Conservation (phyloP, 345 rosid species). For the Moricandia moricandioides region DNA sequence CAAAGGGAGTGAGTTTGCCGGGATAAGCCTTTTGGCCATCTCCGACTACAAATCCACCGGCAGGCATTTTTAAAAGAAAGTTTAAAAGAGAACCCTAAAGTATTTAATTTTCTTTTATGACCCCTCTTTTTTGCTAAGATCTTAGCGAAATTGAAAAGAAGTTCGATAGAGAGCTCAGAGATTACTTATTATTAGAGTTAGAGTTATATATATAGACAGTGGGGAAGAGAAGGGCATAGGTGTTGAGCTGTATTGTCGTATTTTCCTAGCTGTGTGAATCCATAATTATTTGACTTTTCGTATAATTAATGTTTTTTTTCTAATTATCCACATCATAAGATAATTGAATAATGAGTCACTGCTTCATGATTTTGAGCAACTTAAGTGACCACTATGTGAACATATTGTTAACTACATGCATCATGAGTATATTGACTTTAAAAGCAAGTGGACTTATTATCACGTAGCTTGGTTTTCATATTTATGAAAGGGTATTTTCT, state of each 20-base stretch:
- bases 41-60: slow-evolving; percentile 50
- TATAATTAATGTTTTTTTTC: background rate
- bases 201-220: slow-evolving; percentile 33
- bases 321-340: slow-evolving; percentile 30
- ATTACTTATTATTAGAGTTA: background rate
- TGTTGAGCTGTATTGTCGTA: slow-evolving; percentile 29
- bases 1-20: slow-evolving; percentile 79
- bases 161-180: slow-evolving; percentile 13
- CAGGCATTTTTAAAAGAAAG: slow-evolving; percentile 43
- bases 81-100: background rate
- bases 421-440: slow-evolving; percentile 17
- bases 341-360: slow-evolving; percentile 19
- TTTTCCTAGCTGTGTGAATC: slow-evolving; percentile 31
- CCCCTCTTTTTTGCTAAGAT: background rate
- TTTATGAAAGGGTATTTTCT: background rate
- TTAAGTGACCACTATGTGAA: slow-evolving; percentile 29
- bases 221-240: background rate
- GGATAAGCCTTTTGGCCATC: slow-evolving; percentile 63
- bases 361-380: slow-evolving; percentile 23
- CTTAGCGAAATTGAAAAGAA: background rate
- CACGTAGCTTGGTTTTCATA: background rate
- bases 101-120: background rate
- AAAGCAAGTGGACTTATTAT: background rate
- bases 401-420: slow-evolving; percentile 21
- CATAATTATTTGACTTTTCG: background rate